Evolutionary conservation across 2,329 filamentous ascomycete genomes (phyloP).

Genomic region (Curvularia hawaiiensis): DNA sequence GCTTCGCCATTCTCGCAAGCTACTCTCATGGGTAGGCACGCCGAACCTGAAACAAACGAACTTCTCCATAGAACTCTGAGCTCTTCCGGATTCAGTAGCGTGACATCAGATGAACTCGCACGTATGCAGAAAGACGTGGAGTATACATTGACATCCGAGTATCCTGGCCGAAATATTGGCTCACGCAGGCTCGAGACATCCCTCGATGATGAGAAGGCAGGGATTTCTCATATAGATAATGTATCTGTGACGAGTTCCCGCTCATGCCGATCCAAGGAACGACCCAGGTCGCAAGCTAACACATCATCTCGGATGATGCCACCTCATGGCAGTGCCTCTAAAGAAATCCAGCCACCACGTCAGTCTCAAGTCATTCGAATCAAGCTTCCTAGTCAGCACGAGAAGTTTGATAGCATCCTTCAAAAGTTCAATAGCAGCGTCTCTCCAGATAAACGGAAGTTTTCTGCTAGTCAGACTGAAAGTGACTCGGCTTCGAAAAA

Average conservation of each 20-base stretch:
- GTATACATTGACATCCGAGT: background rate
- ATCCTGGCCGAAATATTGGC: background rate
- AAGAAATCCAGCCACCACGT: background rate
- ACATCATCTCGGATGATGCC: constrained; percentile 39
- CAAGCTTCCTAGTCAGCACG: background rate
- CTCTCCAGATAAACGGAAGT: constrained; percentile 21
- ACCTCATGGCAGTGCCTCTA: constrained; percentile 3
- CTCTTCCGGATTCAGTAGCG: constrained; percentile 14
- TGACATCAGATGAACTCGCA: constrained; percentile 19
- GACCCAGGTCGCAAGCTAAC: constrained; percentile 40
- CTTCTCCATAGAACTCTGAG: background rate
- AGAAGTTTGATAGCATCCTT: background rate
- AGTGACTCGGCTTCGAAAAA: constrained; percentile 14
- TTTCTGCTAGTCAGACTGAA: background rate
- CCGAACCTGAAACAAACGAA: background rate
- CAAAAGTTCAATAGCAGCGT: background rate
- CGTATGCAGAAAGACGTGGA: constrained; percentile 10
- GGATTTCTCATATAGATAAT: background rate
- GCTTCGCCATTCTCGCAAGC: constrained; percentile 1
- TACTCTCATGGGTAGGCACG: background rate
- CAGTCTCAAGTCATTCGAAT: background rate
- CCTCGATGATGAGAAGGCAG: background rate
- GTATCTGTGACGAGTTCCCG: constrained; percentile 3
- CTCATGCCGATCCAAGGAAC: constrained; percentile 19
- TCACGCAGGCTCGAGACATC: background rate